Evolutionary conservation across 768 basidiomycete genomes (phyloP).

Genomic region (Dioszegia crocea): DNA sequence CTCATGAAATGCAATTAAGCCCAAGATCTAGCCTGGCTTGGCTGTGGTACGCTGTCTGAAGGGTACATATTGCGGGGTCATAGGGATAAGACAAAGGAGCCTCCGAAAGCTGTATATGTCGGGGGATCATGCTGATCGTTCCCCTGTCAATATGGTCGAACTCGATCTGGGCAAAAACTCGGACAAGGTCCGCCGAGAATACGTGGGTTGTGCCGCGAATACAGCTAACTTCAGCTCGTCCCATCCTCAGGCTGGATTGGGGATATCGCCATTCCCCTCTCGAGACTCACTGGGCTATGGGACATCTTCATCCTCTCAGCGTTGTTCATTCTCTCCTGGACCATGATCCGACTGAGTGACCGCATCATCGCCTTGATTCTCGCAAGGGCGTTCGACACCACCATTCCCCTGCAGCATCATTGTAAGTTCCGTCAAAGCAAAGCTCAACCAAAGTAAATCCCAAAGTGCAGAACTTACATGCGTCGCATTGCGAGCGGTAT

Average conservation of each 20-base stretch:
- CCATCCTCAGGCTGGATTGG: constrained; percentile 23
- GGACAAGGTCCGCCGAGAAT: neutral
- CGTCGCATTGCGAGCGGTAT: constrained; percentile 27
- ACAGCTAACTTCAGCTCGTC: constrained; percentile 16
- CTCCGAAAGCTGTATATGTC: too few relatives aligned
- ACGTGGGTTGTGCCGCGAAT: neutral
- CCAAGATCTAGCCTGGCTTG: too few relatives aligned
- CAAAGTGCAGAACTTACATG: constrained; percentile 1
- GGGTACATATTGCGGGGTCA: too few relatives aligned
- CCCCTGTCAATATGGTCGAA: neutral
- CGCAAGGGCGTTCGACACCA: constrained; percentile 17
- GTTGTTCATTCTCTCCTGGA: constrained; percentile 16
- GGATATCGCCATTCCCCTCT: constrained; percentile 12
- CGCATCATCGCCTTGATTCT: constrained; percentile 13
- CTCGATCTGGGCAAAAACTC: neutral
- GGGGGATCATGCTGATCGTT: neutral
- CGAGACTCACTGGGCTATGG: constrained; percentile 17
- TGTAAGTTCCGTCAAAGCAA: constrained; percentile 3
- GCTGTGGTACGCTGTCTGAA: too few relatives aligned
- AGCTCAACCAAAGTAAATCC: neutral
- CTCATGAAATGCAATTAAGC: too few relatives aligned
- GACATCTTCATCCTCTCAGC: constrained; percentile 15
- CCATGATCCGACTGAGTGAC: constrained; percentile 9
- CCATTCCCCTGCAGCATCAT: constrained; percentile 23
- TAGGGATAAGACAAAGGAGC: neutral